A percentile compares a stretch with the other conserved stretches of the same genome.
phyloP scores from a whole-genome alignment of 208 protist genomes.

The Trypanosoma cruzi region DNA sequence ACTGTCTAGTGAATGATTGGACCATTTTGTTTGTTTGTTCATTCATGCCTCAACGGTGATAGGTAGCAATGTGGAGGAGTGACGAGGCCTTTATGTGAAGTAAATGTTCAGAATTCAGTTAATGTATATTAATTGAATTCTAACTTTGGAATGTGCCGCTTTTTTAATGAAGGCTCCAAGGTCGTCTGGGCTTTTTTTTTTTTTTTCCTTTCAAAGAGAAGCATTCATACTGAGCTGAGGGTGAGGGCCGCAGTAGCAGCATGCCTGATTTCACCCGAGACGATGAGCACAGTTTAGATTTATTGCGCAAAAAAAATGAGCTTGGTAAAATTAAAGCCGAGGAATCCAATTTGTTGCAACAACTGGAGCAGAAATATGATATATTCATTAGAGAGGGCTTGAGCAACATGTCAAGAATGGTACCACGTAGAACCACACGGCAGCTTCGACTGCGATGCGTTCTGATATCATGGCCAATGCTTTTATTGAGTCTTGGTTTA shows the following conservation, averaged over 20 bases:
- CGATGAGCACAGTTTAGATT: slow-evolving; percentile 40
- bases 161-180: background rate
- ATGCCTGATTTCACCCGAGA: slow-evolving; percentile 36
- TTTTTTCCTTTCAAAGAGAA: slow-evolving; percentile 15
- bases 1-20: background rate
- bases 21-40: background rate
- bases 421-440: slow-evolving; percentile 2
- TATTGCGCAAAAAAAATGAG: slow-evolving; percentile 17
- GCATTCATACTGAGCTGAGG: background rate
- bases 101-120: background rate
- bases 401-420: slow-evolving; percentile 30
- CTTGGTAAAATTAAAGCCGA: slow-evolving; percentile 23
- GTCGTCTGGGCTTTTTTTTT: slow-evolving; percentile 3
- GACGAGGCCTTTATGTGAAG: background rate
- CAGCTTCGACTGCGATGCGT: background rate
- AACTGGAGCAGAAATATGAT: slow-evolving; percentile 36
- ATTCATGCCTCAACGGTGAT: background rate
- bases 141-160: background rate
- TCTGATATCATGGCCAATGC: slow-evolving; percentile 25
- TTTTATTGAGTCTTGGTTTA: slow-evolving; percentile 16
- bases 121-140: background rate
- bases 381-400: slow-evolving; percentile 42
- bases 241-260: background rate
- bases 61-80: background rate
- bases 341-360: slow-evolving; percentile 24